These are phyloP conservation scores for Aureobasidium sp. DNA, from an alignment of 2,329 filamentous ascomycete genomes.

Conservation along the genomic window DNA sequence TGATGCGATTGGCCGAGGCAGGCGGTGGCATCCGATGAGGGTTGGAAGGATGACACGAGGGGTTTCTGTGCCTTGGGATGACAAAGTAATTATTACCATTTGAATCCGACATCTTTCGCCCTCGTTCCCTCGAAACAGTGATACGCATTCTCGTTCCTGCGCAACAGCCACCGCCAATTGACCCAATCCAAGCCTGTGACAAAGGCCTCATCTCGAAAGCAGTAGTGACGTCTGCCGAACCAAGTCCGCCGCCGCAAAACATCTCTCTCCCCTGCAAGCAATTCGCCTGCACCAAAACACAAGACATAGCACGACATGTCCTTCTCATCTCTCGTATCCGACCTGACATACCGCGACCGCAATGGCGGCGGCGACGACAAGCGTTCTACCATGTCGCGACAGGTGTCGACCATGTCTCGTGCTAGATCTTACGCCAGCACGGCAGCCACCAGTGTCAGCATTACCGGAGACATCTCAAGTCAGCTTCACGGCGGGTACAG, in stretches of 20 bases:
- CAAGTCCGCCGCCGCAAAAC: slow-evolving; percentile 1
- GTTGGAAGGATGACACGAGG: neutral
- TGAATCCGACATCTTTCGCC: neutral
- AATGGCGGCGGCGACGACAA: slow-evolving; percentile 33
- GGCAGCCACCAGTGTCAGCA: slow-evolving; percentile 44
- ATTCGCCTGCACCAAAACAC: neutral
- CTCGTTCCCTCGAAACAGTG: neutral
- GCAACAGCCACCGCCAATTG: neutral
- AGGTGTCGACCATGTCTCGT: slow-evolving; percentile 31
- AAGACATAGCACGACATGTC: slow-evolving; percentile 31
- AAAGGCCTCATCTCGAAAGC: neutral
- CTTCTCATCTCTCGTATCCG: slow-evolving; percentile 44
- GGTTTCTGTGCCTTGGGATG: neutral
- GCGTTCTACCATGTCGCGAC: slow-evolving; percentile 25
- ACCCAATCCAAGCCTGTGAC: neutral
- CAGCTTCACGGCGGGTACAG: slow-evolving; percentile 45
- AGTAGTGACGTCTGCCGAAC: neutral
- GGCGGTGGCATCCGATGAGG: neutral
- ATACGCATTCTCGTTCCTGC: neutral
- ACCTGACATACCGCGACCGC: slow-evolving; percentile 40
- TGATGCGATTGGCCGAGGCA: slow-evolving; percentile 9
- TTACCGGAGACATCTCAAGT: slow-evolving; percentile 42
- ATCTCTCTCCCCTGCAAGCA: neutral
- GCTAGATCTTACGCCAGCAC: slow-evolving; percentile 43
- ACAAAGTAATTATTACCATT: neutral